These are phyloP conservation scores for Gossypium stocksii DNA, from an alignment of 345 rosid species.

Conservation along the genomic window DNA sequence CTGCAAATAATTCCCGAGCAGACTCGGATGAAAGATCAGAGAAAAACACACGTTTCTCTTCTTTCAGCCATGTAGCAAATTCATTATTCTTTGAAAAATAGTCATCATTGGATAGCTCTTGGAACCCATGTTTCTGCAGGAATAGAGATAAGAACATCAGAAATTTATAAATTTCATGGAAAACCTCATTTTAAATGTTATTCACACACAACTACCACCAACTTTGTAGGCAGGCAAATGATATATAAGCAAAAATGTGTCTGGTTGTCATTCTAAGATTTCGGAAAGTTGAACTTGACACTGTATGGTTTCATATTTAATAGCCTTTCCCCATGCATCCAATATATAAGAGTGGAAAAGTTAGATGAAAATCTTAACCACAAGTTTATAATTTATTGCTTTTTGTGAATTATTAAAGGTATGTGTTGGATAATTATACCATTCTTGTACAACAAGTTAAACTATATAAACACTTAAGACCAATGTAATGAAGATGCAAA, in stretches of 20 bases:
- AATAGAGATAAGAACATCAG: constrained; percentile 8
- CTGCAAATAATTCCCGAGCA: constrained; percentile 54
- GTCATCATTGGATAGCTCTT: constrained; percentile 70
- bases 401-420: background rate
- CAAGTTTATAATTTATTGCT: background rate
- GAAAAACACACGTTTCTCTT: constrained; percentile 66
- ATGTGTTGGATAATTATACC: background rate
- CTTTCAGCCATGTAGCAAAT: constrained; percentile 88
- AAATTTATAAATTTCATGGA: background rate
- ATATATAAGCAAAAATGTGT: background rate
- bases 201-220: background rate
- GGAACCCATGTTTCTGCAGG: constrained; percentile 50
- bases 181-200: background rate
- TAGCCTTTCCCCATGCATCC: background rate
- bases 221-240: background rate
- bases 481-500: background rate
- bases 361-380: constrained; percentile 1
- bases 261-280: background rate
- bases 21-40: constrained; percentile 79
- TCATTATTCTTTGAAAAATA: constrained; percentile 87
- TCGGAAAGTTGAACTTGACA: background rate
- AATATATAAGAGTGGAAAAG: background rate
- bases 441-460: background rate
- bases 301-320: background rate
- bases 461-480: background rate